These are phyloP conservation scores for Senna siamea DNA, from an alignment of 306 rosid species.

Conservation along the genomic window DNA sequence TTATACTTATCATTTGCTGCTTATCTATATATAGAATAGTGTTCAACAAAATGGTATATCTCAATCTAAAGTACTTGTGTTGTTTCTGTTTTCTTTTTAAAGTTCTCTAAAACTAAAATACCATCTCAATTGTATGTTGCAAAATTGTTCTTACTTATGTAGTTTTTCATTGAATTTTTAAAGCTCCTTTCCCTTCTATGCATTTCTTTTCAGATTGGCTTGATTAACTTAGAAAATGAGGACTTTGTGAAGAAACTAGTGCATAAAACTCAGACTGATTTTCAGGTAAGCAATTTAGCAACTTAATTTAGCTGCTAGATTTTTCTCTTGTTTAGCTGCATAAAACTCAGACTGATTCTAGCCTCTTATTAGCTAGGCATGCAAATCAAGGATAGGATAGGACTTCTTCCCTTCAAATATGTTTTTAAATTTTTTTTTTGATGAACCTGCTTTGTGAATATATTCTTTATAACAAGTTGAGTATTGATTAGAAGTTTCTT, in stretches of 20 bases:
- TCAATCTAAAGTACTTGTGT: conserved; percentile 3
- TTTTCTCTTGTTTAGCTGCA: conserved; percentile 35
- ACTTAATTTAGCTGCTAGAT: conserved; percentile 20
- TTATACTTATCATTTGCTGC: conserved; percentile 4
- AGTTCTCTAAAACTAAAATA: conserved; percentile 22
- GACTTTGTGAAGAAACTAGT: conserved; percentile 70
- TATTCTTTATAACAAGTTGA: conserved; percentile 24
- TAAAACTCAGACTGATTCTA: too few species aligned
- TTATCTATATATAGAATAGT: too few species aligned
- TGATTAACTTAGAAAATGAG: conserved; percentile 86
- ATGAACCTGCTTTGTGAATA: neutral
- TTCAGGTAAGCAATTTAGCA: conserved; percentile 70
- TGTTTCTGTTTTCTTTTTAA: conserved; percentile 21
- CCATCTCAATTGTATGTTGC: conserved; percentile 27
- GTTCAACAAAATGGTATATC: neutral
- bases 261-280: conserved; percentile 60
- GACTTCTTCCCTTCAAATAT: conserved; percentile 6
- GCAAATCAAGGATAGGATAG: neutral
- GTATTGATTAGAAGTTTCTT: conserved; percentile 5
- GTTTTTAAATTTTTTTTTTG: too few species aligned
- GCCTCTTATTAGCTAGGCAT: conserved; percentile 19
- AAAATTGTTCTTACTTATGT: conserved; percentile 2
- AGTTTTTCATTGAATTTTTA: conserved; percentile 26
- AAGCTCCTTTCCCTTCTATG: conserved; percentile 9
- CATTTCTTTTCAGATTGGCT: conserved; percentile 68